phyloP scores from a whole-genome alignment of 768 basidiomycete genomes.

The Hortiboletus flavorubellus region DNA sequence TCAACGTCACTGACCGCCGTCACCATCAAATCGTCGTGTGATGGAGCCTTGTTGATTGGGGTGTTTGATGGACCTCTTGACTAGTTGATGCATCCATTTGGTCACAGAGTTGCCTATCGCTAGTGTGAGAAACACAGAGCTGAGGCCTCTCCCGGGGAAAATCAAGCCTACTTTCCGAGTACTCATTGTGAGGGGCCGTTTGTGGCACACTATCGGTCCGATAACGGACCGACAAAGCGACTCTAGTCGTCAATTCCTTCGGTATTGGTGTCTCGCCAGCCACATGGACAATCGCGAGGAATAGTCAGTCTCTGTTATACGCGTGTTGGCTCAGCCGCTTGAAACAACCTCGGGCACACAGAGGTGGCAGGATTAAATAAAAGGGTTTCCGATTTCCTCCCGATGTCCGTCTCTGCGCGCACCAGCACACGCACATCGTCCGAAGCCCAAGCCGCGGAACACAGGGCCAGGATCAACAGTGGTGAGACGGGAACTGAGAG shows the following conservation, averaged over 20 bases:
- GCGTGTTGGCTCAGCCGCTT: neutral
- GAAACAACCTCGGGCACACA: constrained; percentile 9
- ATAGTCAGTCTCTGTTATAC: neutral
- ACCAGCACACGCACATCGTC: neutral
- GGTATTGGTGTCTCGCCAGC: neutral
- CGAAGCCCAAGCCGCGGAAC: neutral
- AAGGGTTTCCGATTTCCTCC: neutral
- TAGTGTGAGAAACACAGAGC: neutral
- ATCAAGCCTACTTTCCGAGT: too few species aligned
- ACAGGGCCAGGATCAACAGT: neutral
- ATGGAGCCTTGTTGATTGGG: neutral
- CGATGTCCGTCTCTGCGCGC: neutral
- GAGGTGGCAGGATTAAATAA: neutral
- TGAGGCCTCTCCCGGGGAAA: too few species aligned
- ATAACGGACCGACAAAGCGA: neutral
- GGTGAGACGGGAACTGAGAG: neutral
- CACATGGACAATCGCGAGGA: constrained; percentile 2
- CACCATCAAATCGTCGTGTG: neutral
- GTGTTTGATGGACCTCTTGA: neutral
- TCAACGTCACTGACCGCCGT: constrained; percentile 7
- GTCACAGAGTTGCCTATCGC: constrained; percentile 5
- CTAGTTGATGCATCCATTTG: neutral
- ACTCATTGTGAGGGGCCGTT: too few species aligned
- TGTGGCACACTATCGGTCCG: neutral
- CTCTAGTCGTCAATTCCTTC: neutral